phyloP scores from a whole-genome alignment of 1,284 basidiomycete genomes.

The Sparassis latifolia region DNA sequence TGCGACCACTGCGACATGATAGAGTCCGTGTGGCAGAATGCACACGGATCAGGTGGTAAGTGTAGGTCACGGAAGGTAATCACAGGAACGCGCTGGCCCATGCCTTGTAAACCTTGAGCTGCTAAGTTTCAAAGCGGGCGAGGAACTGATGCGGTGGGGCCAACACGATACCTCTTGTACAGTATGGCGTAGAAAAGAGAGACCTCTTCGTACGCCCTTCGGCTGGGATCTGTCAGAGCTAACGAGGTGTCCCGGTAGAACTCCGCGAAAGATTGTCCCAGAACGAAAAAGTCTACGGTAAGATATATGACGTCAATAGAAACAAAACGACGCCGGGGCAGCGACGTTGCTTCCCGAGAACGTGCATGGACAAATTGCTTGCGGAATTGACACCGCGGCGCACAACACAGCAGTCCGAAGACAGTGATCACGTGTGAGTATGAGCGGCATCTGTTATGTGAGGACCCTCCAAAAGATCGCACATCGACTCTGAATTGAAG shows the following conservation, averaged over 20 bases:
- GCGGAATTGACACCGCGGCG: slow-evolving; percentile 57
- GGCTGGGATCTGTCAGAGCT: slow-evolving; percentile 36
- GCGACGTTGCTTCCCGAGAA: slow-evolving; percentile 35
- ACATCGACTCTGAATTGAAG: slow-evolving; percentile 31
- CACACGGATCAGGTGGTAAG: no score
- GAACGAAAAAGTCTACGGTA: slow-evolving; percentile 39
- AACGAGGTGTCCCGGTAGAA: slow-evolving; percentile 42
- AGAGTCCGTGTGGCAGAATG: no score
- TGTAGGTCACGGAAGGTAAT: no score
- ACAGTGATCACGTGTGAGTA: slow-evolving; percentile 46
- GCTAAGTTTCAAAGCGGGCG: no score
- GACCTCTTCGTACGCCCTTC: slow-evolving; percentile 59
- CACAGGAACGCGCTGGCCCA: no score
- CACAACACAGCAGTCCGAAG: slow-evolving; percentile 62
- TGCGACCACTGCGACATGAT: no score
- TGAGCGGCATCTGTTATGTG: slow-evolving; percentile 43
- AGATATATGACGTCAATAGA: slow-evolving; percentile 41
- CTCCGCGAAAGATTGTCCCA: slow-evolving; percentile 50
- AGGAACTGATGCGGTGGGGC: no score
- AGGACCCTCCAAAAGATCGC: slow-evolving; percentile 29
- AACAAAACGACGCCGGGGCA: slow-evolving; percentile 33
- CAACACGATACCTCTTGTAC: slow-evolving; percentile 15
- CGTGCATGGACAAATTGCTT: slow-evolving; percentile 52
- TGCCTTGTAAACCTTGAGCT: no score
- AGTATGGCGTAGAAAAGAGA: slow-evolving; percentile 51